Percentiles rank a stretch among this genome's conserved stretches.
Evolutionary conservation across 306 rosid species (phyloP).

Genomic region (Ceratonia siliqua): DNA sequence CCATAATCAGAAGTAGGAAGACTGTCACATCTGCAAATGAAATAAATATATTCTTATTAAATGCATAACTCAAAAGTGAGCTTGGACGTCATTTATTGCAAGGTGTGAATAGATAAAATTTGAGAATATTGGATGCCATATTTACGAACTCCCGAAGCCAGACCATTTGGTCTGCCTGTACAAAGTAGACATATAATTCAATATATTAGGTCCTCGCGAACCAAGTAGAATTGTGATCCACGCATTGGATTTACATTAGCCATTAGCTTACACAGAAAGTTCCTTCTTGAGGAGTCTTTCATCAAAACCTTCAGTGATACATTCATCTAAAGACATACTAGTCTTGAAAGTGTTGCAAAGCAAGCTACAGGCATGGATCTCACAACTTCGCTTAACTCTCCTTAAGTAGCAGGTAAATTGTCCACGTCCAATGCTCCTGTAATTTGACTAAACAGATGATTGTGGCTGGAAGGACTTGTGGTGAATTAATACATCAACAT

Average conservation of each 20-base stretch:
- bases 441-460: slow-evolving; percentile 13
- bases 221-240: neutral
- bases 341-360: neutral
- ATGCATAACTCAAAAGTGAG: neutral
- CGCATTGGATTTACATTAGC: neutral
- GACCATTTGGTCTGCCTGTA: slow-evolving; percentile 24
- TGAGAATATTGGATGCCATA: slow-evolving; percentile 14
- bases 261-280: slow-evolving; percentile 19
- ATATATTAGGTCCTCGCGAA: neutral
- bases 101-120: neutral
- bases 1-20: slow-evolving; percentile 4
- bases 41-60: neutral
- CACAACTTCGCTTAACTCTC: slow-evolving; percentile 16
- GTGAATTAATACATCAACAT: slow-evolving; percentile 1
- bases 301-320: neutral
- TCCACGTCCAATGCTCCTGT: neutral
- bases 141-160: slow-evolving; percentile 17
- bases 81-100: neutral
- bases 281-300: neutral
- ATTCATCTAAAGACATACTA: slow-evolving; percentile 11
- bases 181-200: neutral
- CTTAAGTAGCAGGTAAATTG: slow-evolving; percentile 2
- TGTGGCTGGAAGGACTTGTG: slow-evolving; percentile 5
- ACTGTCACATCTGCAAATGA: slow-evolving; percentile 8
- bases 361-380: slow-evolving; percentile 14